Evolutionary conservation across 2,329 filamentous ascomycete species (phyloP).

Genomic region (Exophiala sp.): DNA sequence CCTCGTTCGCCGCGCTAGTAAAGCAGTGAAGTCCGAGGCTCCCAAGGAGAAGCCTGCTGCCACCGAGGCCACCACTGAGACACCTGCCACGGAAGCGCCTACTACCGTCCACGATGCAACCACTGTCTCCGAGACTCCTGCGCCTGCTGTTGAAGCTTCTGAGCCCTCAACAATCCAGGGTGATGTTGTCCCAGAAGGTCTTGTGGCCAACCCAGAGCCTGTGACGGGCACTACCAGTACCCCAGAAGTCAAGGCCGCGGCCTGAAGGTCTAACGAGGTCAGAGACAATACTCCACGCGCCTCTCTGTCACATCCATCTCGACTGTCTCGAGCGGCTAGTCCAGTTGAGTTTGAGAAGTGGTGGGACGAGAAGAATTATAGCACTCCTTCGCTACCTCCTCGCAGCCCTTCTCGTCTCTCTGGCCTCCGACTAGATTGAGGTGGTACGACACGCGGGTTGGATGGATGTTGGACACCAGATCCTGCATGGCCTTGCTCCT

Average conservation of each 20-base stretch:
- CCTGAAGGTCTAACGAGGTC: slow-evolving; percentile 31
- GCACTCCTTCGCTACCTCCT: slow-evolving; percentile 24
- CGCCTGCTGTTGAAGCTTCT: slow-evolving; percentile 23
- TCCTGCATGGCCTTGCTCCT: slow-evolving; percentile 4
- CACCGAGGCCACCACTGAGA: slow-evolving; percentile 28
- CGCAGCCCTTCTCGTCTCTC: slow-evolving; percentile 30
- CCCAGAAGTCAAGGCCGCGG: slow-evolving; percentile 28
- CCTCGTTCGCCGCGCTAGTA: slow-evolving; percentile 46
- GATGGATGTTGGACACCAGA: slow-evolving; percentile 1
- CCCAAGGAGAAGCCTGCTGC: slow-evolving; percentile 33
- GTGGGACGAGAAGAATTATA: slow-evolving; percentile 29
- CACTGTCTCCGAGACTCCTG: slow-evolving; percentile 5
- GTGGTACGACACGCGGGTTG: slow-evolving; percentile 16
- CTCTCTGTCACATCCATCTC: slow-evolving; percentile 27
- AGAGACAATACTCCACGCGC: slow-evolving; percentile 28
- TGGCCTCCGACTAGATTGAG: slow-evolving; percentile 29
- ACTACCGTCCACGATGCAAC: slow-evolving; percentile 2
- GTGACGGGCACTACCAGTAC: slow-evolving; percentile 11
- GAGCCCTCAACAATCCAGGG: slow-evolving; percentile 18
- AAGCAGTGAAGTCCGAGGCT: slow-evolving; percentile 40
- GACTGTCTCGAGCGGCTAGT: slow-evolving; percentile 27
- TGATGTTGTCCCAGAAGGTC: slow-evolving; percentile 21
- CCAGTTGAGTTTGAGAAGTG: slow-evolving; percentile 32
- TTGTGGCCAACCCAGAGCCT: slow-evolving; percentile 14
- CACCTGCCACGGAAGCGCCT: slow-evolving; percentile 13